Base-by-base conservation (phyloP, 2,329 filamentous ascomycete species). In the Diplocarpon mali region DNA sequence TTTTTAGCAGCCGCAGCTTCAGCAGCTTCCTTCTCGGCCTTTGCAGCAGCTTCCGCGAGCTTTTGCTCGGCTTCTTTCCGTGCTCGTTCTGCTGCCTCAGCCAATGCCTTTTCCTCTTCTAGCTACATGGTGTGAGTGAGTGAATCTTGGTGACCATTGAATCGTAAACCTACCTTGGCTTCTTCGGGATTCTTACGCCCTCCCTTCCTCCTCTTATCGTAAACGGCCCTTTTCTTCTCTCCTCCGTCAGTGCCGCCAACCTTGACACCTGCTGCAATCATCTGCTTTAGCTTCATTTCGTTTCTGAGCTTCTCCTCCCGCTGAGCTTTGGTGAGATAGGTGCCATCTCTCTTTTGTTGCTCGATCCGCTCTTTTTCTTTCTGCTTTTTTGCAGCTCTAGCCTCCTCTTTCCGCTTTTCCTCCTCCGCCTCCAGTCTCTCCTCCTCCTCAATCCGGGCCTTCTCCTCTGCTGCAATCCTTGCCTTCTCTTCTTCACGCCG, bases 291-390 rank as follows among this genome's bases (percentile, higher is more conserved):
- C 57, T 88, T 87, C 57, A 80, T 70, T 66, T 90, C 83, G 55
- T 85, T 83, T 57, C 80, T 76, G 17, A 81, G 80, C 67, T 87
- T 86, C 60, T 85, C 83, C 57, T 89, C 84, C 60, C 80, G 85
- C 62, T 93, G 85, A 12, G 85, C 85, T 66, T 90, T 89, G 53
- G 85, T 90, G 59, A 90, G 68, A 65, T 83, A 90, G 60, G 86
- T 90, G 62, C 86, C 86, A 63, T 88, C 85, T 64, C 84, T 86
- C 75, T 90, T 92, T 45, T 87, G 75, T 67, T 90, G 82, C 61
- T 92, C 86, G 49, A 90, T 80, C 65, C 76, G 85, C 64, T 89
- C 83, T 70, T 85, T 90, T 58, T 93, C 86, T 62, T 78, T 87
- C 58, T 87, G 84, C 71, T 90, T 92, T 72, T 85, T 90, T 35